Percentiles rank a stretch among this genome's conserved stretches.
phyloP scores from a whole-genome alignment of 225 moss, liverwort and hornwort genomes.

The Straminergon stramineum region DNA sequence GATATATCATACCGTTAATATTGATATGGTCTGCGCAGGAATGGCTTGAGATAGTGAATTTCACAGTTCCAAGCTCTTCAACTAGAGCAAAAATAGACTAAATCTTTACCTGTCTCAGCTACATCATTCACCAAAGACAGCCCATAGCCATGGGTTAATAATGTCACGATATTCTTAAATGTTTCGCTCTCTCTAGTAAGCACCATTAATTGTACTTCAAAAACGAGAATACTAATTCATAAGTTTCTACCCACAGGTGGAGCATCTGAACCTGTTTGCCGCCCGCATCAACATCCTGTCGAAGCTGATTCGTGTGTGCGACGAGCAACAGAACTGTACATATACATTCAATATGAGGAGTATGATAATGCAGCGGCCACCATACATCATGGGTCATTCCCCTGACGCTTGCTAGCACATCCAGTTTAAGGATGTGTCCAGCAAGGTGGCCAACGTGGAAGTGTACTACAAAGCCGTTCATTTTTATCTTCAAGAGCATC shows the following conservation, averaged over 20 bases:
- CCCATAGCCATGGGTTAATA: not conserved
- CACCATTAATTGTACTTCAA: not conserved
- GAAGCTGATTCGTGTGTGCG: slow-evolving; percentile 80
- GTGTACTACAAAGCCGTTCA: slow-evolving; percentile 70
- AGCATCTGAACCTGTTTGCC: slow-evolving; percentile 77
- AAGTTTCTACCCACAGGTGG: slow-evolving; percentile 26
- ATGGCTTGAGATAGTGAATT: not conserved
- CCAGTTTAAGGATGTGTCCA: slow-evolving; percentile 87
- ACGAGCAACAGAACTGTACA: slow-evolving; percentile 85
- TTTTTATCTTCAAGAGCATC: slow-evolving; percentile 81
- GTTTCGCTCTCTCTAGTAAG: not conserved
- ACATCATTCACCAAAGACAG: not conserved
- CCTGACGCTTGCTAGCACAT: slow-evolving; percentile 90
- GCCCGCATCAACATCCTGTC: slow-evolving; percentile 83
- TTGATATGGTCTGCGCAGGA: too few relatives aligned
- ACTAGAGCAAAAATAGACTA: not conserved
- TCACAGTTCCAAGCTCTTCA: not conserved
- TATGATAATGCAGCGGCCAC: slow-evolving; percentile 86
- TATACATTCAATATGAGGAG: slow-evolving; percentile 91
- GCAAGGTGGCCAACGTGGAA: slow-evolving; percentile 87
- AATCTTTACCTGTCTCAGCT: not conserved
- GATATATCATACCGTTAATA: too few relatives aligned
- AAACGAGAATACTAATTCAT: not conserved
- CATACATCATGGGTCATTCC: slow-evolving; percentile 91
- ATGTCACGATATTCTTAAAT: not conserved